Conservation (phyloP, 2,329 filamentous ascomycete species). For the Trichoderma citrinoviride region DNA sequence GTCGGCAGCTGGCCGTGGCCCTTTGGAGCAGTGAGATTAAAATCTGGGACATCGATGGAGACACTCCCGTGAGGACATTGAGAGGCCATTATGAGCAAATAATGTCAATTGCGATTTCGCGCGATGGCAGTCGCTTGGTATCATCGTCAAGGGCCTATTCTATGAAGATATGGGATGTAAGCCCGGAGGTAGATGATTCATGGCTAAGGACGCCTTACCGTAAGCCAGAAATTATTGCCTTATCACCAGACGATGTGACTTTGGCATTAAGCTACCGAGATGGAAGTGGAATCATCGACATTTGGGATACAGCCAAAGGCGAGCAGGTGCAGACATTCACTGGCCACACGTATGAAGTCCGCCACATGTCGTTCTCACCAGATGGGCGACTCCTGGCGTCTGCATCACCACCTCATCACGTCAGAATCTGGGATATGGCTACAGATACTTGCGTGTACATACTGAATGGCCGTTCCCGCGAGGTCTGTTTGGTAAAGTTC, state of each 20-base stretch:
- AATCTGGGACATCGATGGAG: background rate
- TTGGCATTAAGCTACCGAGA: background rate
- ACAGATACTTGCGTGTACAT: background rate
- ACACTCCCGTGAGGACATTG: background rate
- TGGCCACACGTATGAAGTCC: background rate
- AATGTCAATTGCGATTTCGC: background rate
- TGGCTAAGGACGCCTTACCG: background rate
- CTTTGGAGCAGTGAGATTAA: background rate
- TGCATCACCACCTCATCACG: background rate
- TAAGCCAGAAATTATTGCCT: background rate
- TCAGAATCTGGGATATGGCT: background rate
- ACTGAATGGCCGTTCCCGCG: background rate
- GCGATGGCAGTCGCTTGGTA: background rate
- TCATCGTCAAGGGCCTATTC: accelerated
- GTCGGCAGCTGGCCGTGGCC: background rate
- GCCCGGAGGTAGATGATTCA: background rate
- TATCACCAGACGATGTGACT: background rate
- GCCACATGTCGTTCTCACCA: background rate
- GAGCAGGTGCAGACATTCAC: background rate
- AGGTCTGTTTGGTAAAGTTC: background rate
- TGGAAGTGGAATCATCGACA: background rate
- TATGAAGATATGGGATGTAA: background rate
- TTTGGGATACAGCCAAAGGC: background rate
- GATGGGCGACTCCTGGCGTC: background rate
- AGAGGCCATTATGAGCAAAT: background rate